Evolutionary conservation across 2,329 filamentous ascomycete species (phyloP), one percentile per base, ranked within the genome.

Genomic region (Botryosphaeria dothidea): DNA sequence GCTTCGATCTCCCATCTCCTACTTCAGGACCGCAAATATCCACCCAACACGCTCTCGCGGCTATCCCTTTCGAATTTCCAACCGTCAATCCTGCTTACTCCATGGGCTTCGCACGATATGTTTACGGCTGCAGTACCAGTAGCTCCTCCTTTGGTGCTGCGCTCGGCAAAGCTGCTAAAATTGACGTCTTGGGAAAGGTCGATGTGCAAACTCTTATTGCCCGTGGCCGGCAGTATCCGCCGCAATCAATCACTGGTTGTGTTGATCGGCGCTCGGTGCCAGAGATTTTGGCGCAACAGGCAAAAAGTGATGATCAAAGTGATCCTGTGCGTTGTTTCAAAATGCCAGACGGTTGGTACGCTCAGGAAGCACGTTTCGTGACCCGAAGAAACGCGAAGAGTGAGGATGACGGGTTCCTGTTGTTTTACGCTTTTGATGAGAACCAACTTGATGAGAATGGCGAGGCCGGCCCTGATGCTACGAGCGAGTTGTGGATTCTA

Each of bases 371-470:
- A 1, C 83, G 86, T 0, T 92, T 92, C 66, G 83, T 92, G 4
- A 78, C 87, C 3, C 76, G 83, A 1, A 49, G 62, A 1, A 68
- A 75, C 11, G 74, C 78, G 0, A 65, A 49, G 0, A 72, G 69
- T 0, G 90, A 92, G 72, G 88, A 91, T 68, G 87, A 89, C 67
- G 89, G 90, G 0, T 91, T 84, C 76, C 77, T 91, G 0, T 77
- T 92, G 4, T 88, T 86, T 51, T 91, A 90, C 68, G 88, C 89
- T 1, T 92, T 92, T 67, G 87, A 92, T 67, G 89, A 91, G 69
- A 79, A 81, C 1, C 88, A 91, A 71, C 77, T 91, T 0, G 80
- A 87, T n/a, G 71, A 75, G 1, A 64, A 75, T 0, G 85, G 83
- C 0, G 76, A 82, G 43, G 85, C 83, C 61, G 69, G 65, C n/a